Conservation (phyloP, 306 rosid species). For the Adenanthera pavonina region DNA sequence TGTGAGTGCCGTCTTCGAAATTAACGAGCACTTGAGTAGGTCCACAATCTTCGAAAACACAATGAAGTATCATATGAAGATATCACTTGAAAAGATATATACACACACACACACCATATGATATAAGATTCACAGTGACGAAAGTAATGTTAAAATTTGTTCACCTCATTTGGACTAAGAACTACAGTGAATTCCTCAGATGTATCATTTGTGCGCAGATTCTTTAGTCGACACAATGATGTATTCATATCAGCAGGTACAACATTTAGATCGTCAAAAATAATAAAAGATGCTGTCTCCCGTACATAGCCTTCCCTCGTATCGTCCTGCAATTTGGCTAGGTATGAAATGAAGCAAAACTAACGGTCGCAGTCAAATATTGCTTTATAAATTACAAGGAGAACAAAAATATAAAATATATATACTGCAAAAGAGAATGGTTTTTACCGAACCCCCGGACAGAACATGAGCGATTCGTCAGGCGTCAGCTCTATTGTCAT, state of each 20-base stretch:
- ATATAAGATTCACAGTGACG: not conserved
- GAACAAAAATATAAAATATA: too few relatives aligned
- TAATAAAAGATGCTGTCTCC: conserved; percentile 1
- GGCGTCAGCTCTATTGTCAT: too few relatives aligned
- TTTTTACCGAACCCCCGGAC: too few relatives aligned
- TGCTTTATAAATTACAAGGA: too few relatives aligned
- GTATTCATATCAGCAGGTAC: not conserved
- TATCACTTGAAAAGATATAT: too few relatives aligned
- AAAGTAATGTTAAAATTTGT: too few relatives aligned
- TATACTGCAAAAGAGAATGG: too few relatives aligned
- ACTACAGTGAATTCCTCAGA: not conserved
- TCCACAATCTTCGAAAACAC: conserved; percentile 16
- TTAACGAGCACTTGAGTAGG: conserved; percentile 27
- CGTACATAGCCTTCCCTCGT: conserved; percentile 1
- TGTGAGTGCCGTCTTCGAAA: conserved; percentile 25
- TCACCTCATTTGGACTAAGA: not conserved
- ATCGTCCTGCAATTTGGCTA: not conserved
- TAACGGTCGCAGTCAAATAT: too few relatives aligned
- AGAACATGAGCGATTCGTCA: too few relatives aligned
- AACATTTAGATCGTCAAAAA: not conserved
- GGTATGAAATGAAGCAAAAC: too few relatives aligned
- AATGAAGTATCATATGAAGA: too few relatives aligned
- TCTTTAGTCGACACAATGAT: not conserved
- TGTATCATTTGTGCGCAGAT: too few relatives aligned
- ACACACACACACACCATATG: not conserved